Percentiles rank a stretch among this genome's conserved stretches.
These are phyloP conservation scores for Rauvolfia tetraphylla DNA, from an alignment of 257 asterid species.

Conservation along the genomic window DNA sequence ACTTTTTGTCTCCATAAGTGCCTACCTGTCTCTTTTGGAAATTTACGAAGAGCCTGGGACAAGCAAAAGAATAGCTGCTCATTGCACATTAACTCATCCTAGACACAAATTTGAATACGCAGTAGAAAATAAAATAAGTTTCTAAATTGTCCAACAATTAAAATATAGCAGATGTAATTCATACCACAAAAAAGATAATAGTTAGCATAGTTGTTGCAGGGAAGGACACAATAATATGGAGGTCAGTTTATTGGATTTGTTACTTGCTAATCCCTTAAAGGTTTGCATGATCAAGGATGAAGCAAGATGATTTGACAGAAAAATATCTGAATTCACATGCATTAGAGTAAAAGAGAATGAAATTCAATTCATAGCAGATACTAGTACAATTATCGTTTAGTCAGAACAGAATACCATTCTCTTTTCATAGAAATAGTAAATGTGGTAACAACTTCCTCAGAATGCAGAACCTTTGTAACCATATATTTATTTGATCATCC, in stretches of 20 bases:
- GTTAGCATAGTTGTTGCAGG: background rate
- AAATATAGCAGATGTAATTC: conserved; percentile 12
- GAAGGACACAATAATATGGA: background rate
- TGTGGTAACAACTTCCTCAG: background rate
- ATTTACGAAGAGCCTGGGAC: conserved; percentile 96
- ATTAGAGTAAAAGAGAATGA: background rate
- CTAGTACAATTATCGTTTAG: background rate
- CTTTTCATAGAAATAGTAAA: background rate
- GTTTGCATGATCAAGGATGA: background rate
- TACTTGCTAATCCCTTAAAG: background rate
- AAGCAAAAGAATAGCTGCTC: conserved; percentile 94
- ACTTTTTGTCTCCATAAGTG: conserved; percentile 8
- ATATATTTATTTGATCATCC: background rate
- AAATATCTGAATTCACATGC: background rate
- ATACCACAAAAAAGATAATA: background rate
- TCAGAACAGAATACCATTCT: background rate
- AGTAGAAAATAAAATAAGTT: background rate
- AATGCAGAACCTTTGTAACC: background rate
- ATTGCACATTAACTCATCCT: conserved; percentile 98
- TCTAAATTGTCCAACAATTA: conserved; percentile 2
- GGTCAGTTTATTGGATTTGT: background rate
- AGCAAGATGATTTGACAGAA: background rate
- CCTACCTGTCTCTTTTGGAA: conserved; percentile 94
- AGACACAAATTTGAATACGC: conserved; percentile 16
- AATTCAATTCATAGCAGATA: background rate